Evolutionary conservation across 2,329 filamentous ascomycete species (phyloP), one percentile per base, ranked within the genome.

Genomic region (Curvularia eragrostidis): DNA sequence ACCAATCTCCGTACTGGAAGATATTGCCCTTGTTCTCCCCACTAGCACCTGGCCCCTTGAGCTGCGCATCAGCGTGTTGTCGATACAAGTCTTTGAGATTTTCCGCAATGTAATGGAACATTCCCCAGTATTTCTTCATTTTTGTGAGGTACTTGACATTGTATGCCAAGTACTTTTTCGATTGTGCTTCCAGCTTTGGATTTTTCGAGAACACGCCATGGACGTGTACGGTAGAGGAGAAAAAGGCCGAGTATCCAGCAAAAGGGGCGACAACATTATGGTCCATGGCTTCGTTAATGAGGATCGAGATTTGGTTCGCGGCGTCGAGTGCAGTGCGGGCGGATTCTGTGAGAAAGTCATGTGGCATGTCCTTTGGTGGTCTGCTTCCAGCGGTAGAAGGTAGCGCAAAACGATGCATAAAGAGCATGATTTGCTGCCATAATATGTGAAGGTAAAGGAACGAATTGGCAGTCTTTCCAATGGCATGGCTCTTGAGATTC

Each of bases 51-150:
- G 82, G 82, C 9, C 91, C 91, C 65, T 87, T 85, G 52, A 89
- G 83, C 28, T 89, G 87, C n/a, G 89, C 89, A 74, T 97, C 93
- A 15, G 93, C 89, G 66, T 93, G 94, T 47, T 88, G 86, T 50
- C 90, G 87, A 73, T 97, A 99, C 60, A 96, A 87, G 53, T 94
- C 90, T 58, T 95, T 93, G 34, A 97, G 84, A 69, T 94, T 95
- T 73, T 98, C 93, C 0, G 92, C 89, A 85, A 98, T 93, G 79
- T 93, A 97, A 74, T 97, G 91, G 73, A 98, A 97, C 90, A 97
- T 96, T 59, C 94, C 95, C 95, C 95, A 99, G 70, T 95, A 93
- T 59, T 91, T 91, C 81, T 97, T 97, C 91, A 98, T 96, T 77
- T 91, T 95, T 53, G 90, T 89, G 43, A 99, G 80, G 69, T 95